Evolutionary conservation across 139 green algal genomes (phyloP).

Genomic region (Chlorella sp.): DNA sequence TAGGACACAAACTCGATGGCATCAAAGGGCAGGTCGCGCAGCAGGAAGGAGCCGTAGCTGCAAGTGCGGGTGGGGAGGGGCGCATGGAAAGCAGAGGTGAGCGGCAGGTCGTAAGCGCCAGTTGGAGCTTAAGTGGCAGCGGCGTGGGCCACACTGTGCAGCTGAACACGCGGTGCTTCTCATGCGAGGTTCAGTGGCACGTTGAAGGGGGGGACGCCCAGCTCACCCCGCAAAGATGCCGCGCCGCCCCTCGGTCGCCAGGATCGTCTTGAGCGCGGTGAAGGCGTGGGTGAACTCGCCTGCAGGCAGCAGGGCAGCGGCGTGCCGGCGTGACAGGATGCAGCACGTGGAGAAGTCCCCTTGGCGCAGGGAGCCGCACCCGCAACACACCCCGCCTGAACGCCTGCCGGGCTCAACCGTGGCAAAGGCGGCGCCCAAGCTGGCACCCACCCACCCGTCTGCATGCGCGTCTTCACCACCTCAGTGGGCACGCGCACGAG

Average conservation of each 20-base stretch:
- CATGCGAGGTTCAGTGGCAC: no score
- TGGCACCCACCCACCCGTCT: conserved; percentile 66
- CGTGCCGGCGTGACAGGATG: background rate
- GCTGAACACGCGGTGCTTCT: no score
- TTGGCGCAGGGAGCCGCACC: no score
- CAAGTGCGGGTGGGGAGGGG: no score
- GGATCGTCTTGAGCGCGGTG: conserved; percentile 76
- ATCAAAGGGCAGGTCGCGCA: conserved; percentile 98
- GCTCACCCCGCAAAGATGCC: conserved; percentile 83
- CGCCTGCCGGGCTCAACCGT: no score
- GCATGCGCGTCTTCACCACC: conserved; percentile 96
- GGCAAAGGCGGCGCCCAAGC: background rate
- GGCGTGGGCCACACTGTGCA: no score
- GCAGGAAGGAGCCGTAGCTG: conserved; percentile 96
- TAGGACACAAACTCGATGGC: conserved; percentile 97
- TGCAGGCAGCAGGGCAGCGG: conserved; percentile 17
- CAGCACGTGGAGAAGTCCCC: background rate
- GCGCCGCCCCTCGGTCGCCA: conserved; percentile 76
- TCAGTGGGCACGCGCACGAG: conserved; percentile 96
- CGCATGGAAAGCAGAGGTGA: no score
- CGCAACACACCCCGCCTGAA: no score
- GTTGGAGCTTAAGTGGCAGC: no score
- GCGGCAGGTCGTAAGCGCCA: no score
- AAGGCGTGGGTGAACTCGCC: conserved; percentile 71
- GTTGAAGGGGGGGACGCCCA: no score